Evolutionary conservation across 331 rosid genomes (phyloP).

Genomic region (Acacia pycnantha): DNA sequence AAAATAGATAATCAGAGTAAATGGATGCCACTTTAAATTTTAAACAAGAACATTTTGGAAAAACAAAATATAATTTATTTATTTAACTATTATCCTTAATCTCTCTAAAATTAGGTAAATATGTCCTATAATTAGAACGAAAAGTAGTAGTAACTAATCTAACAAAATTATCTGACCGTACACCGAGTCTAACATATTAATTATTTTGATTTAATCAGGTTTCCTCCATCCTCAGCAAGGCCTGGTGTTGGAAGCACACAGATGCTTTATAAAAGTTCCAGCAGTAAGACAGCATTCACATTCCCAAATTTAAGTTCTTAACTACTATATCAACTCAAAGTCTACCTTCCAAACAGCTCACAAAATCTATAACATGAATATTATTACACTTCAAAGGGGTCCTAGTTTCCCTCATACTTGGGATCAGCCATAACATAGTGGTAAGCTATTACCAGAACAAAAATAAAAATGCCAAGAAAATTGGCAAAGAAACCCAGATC

Average conservation of each 20-base stretch:
- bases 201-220: neutral
- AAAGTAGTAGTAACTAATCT: neutral
- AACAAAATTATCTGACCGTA: constrained; percentile 11
- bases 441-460: constrained; percentile 86
- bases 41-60: no score
- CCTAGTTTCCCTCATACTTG: constrained; percentile 74
- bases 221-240: neutral
- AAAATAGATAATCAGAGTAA: no score
- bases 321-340: constrained; percentile 26
- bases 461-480: constrained; percentile 87
- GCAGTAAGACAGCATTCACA: constrained; percentile 18
- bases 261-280: constrained; percentile 15
- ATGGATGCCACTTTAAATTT: no score
- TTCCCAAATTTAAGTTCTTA: constrained; percentile 20
- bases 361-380: constrained; percentile 30
- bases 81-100: no score
- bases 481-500: constrained; percentile 95
- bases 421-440: constrained; percentile 93
- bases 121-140: no score
- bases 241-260: constrained; percentile 10
- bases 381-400: constrained; percentile 26
- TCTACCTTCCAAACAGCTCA: constrained; percentile 30
- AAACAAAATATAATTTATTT: no score
- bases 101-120: no score
- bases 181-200: neutral